A percentile compares a stretch with the other conserved stretches of the same genome.
Evolutionary conservation across 768 basidiomycete species (phyloP).

Genomic region (Mycena indigotica): DNA sequence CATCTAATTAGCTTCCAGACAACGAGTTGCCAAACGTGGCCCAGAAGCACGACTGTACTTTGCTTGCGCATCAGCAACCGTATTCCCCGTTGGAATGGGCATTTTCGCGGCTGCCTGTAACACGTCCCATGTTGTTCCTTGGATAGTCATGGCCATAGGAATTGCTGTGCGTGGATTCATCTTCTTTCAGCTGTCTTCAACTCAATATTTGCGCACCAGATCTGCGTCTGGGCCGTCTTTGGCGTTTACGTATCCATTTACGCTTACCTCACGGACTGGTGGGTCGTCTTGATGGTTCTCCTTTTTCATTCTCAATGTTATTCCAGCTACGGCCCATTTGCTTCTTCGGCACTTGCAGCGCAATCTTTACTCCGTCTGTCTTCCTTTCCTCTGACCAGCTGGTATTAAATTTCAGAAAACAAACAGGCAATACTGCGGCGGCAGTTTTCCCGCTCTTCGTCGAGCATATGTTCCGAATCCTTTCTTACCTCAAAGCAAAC

Average conservation of each 20-base stretch:
- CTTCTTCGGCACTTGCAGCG: conserved; percentile 69
- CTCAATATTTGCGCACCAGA: conserved; percentile 29
- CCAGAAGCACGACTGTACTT: conserved; percentile 64
- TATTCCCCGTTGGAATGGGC: conserved; percentile 65
- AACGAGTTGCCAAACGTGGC: conserved; percentile 36
- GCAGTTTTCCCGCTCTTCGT: conserved; percentile 67
- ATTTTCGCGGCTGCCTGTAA: conserved; percentile 68
- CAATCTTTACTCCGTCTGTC: conserved; percentile 37
- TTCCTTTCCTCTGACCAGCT: background rate
- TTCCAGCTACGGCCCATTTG: conserved; percentile 57
- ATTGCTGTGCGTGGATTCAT: conserved; percentile 39
- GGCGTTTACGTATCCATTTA: conserved; percentile 62
- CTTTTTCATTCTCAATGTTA: background rate
- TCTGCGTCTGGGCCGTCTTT: conserved; percentile 54
- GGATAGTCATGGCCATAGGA: conserved; percentile 63
- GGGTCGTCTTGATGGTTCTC: conserved; percentile 19
- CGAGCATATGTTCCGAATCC: conserved; percentile 53
- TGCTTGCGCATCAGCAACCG: conserved; percentile 54
- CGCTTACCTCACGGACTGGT: conserved; percentile 68
- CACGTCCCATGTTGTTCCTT: conserved; percentile 51
- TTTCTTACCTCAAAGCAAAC: conserved; percentile 64
- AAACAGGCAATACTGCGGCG: conserved; percentile 41
- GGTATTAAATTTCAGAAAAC: background rate
- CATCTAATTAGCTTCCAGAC: conserved; percentile 25
- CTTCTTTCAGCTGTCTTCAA: conserved; percentile 11